These are phyloP conservation scores for Mimosa pudica DNA, from an alignment of 306 rosid species.

Conservation along the genomic window DNA sequence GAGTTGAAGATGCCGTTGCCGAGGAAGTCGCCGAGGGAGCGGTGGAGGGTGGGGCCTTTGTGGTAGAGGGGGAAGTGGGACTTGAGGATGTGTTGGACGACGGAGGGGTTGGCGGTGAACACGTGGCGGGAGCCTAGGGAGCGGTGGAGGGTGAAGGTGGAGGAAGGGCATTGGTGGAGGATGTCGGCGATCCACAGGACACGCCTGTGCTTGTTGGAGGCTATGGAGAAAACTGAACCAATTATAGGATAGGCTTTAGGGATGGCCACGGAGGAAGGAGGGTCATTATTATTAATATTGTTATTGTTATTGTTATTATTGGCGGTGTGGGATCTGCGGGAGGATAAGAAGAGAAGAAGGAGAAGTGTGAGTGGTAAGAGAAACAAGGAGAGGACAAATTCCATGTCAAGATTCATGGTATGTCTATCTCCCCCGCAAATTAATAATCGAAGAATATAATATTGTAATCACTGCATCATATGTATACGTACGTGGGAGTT, in stretches of 20 bases:
- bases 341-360: conserved; percentile 36
- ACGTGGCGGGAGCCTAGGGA: conserved; percentile 42
- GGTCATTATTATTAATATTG: not conserved
- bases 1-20: conserved; percentile 70
- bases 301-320: no score
- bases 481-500: no score
- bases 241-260: conserved; percentile 65
- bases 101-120: conserved; percentile 61
- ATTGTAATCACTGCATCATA: no score
- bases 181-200: conserved; percentile 61
- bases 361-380: conserved; percentile 10
- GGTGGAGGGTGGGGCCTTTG: conserved; percentile 42
- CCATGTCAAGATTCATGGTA: conserved; percentile 28
- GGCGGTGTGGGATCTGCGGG: not conserved
- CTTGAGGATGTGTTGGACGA: conserved; percentile 71
- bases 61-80: conserved; percentile 54
- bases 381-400: not conserved
- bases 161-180: conserved; percentile 47
- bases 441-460: no score
- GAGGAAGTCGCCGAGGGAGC: conserved; percentile 53
- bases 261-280: conserved; percentile 8
- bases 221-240: conserved; percentile 47
- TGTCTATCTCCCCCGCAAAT: not conserved
- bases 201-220: conserved; percentile 45
- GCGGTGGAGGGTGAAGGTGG: conserved; percentile 62